Percentiles rank a stretch among this genome's conserved stretches.
phyloP scores from a whole-genome alignment of 2,329 filamentous ascomycete genomes.

The Fusarium xylarioides region DNA sequence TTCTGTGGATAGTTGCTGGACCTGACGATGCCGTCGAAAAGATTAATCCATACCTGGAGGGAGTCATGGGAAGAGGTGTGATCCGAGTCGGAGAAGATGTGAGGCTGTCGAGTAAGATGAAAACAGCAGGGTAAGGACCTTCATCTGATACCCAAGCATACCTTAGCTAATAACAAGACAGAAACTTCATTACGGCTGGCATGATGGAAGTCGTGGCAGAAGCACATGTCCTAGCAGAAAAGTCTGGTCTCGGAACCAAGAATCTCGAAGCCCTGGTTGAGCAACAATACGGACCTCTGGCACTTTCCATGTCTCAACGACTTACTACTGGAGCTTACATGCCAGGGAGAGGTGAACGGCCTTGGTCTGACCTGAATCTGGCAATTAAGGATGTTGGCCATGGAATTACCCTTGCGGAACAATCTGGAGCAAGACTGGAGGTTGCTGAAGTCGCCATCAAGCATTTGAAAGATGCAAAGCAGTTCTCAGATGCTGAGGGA shows the following conservation, averaged over 20 bases:
- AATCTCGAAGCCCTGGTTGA: constrained; percentile 55
- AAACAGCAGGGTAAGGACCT: constrained; percentile 54
- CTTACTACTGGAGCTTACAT: constrained; percentile 52
- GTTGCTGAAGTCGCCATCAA: constrained; percentile 55
- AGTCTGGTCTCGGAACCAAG: constrained; percentile 51
- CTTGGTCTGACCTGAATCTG: constrained; percentile 59
- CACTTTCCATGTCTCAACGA: constrained; percentile 49
- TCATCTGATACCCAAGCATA: rapidly evolving
- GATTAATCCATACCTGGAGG: constrained; percentile 52
- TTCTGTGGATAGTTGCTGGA: constrained; percentile 59
- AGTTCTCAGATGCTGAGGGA: constrained; percentile 46
- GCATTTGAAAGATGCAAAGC: constrained; percentile 54
- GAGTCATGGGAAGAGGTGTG: constrained; percentile 53
- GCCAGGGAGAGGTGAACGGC: constrained; percentile 47
- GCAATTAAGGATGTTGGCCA: constrained; percentile 63
- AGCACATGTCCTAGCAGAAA: constrained; percentile 59
- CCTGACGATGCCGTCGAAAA: constrained; percentile 46
- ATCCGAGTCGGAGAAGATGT: constrained; percentile 56
- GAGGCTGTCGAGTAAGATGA: constrained; percentile 55
- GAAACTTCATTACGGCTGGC: constrained; percentile 59
- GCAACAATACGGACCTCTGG: constrained; percentile 51
- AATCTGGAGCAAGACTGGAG: constrained; percentile 50
- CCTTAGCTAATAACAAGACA: constrained; percentile 30
- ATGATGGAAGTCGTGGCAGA: constrained; percentile 60
- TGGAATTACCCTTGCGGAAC: constrained; percentile 55